Evolutionary conservation across 306 rosid genomes (phyloP), one percentile per base, ranked within the genome.

Genomic region (Medicago ruthenica): DNA sequence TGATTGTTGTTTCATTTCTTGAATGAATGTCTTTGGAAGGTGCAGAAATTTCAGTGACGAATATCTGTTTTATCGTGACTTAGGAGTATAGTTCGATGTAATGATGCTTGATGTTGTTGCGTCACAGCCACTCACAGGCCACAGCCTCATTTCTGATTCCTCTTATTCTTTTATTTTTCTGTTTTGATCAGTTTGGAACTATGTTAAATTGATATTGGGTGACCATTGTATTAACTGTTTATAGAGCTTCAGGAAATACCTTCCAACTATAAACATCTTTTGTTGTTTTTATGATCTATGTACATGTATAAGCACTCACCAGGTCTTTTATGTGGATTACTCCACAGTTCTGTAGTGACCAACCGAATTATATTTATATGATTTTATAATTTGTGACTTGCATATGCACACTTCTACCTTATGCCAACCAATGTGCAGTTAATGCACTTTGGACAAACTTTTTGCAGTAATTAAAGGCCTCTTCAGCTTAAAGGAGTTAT

Each of bases 1-100:
- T 78, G 42, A 27, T 12, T 60, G 4, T 77, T 20, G 69, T 27
- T 57, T 67, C 6, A 27, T 57, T 57, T 24, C 11, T 58, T 57
- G 14, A 24, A 41, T 57, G 2, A 16, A n/a, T 24, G 27, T 24
- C 27, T 24, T 24, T 1, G 27, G 27, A 24, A 24, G 27, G 27
- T 24, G 27, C 27, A 24, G 27, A 24, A 24, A 24, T 24, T 24
- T 1, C 27, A 24, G 27, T 24, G 27, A 24, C 58, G 24, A 45
- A 70, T 42, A 4, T 68, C 24, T 42, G 13, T 27, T 42, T 57
- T 45, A 16, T 22, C 14, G 16, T 40, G 50, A 37, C 14, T 51
- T n/a, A n/a, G n/a, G n/a, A n/a, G n/a, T n/a, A n/a, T 34, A n/a
- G 27, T 24, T 24, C 27, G 3, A 24, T 24, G 3, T 24, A 24